A percentile compares a stretch with the other conserved stretches of the same genome.
Evolutionary conservation across 257 asterid species (phyloP).

Genomic region (Nicotiana benthamiana): DNA sequence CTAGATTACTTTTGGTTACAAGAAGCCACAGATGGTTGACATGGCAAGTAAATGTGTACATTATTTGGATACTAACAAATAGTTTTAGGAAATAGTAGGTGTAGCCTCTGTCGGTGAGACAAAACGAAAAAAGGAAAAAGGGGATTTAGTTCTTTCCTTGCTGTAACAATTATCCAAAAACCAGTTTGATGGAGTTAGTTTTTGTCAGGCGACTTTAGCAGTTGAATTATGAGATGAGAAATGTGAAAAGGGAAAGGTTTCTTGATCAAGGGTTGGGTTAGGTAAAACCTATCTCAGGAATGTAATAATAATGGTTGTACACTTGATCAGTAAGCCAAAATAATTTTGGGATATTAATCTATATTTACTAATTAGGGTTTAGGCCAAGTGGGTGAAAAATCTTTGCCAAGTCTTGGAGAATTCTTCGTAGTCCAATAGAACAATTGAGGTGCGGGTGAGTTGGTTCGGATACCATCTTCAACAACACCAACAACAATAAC

Average conservation of each 20-base stretch:
- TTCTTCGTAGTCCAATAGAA: no score
- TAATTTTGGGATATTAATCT: no score
- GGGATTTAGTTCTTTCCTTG: background rate
- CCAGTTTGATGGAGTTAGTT: background rate
- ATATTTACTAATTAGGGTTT: background rate
- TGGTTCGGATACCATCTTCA: no score
- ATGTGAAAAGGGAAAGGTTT: background rate
- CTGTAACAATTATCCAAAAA: background rate
- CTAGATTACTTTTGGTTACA: background rate
- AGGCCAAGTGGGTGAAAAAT: background rate
- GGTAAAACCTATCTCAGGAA: background rate
- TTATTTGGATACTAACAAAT: background rate
- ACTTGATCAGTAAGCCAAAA: background rate
- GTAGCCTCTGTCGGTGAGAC: conserved; percentile 29
- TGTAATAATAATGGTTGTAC: background rate
- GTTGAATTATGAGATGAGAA: background rate
- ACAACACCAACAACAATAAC: no score
- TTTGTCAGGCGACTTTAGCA: background rate
- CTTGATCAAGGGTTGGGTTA: background rate
- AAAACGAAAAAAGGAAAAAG: background rate
- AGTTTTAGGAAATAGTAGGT: conserved; percentile 11
- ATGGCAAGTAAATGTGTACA: conserved; percentile 2
- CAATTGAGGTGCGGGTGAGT: no score
- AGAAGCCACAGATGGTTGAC: background rate
- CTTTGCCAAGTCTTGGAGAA: no score